These are phyloP conservation scores for Phytomonas francai DNA, from an alignment of 208 protist genomes.

Conservation along the genomic window DNA sequence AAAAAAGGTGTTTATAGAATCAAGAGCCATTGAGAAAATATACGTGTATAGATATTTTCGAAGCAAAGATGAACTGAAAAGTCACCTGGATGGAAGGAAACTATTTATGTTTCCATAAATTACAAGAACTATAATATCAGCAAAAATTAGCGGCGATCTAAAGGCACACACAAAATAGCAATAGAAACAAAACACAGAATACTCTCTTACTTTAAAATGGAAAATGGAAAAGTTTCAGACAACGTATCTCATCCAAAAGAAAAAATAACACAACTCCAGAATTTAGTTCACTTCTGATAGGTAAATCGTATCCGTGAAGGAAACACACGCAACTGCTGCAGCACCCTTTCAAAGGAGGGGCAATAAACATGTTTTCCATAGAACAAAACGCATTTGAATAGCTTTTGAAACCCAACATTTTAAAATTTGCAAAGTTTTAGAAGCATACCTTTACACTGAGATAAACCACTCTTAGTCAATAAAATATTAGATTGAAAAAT, in stretches of 20 bases:
- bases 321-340: background rate
- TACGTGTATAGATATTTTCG: background rate
- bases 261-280: background rate
- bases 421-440: background rate
- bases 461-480: background rate
- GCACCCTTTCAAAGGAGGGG: background rate
- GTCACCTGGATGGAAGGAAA: background rate
- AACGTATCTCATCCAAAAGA: background rate
- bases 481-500: background rate
- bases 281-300: background rate
- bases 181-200: background rate
- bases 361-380: background rate
- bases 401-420: background rate
- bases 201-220: background rate
- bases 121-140: background rate
- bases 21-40: background rate
- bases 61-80: background rate
- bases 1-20: constrained; percentile 3
- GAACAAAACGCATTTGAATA: background rate
- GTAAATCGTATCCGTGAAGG: background rate
- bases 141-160: background rate
- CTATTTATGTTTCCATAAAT: background rate
- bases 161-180: background rate
- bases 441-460: background rate
- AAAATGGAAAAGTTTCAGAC: background rate